These are phyloP conservation scores for Trichoderma sp. DNA, from an alignment of 2,329 filamentous ascomycete species.

Conservation along the genomic window DNA sequence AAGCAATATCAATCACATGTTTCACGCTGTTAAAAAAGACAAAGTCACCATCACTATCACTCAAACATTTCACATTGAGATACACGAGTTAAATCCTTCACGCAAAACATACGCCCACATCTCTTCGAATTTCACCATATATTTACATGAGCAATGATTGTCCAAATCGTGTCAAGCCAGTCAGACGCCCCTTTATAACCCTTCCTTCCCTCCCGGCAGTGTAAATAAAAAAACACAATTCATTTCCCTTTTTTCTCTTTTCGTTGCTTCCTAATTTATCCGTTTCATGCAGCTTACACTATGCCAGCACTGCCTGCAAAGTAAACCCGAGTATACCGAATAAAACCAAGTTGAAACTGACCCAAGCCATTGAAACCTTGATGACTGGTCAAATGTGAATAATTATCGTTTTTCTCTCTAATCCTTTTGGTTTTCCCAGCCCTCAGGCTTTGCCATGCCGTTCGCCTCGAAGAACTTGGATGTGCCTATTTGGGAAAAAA, in stretches of 20 bases:
- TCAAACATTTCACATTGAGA: not conserved
- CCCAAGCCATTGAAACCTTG: not conserved
- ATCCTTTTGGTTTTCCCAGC: conserved; percentile 74
- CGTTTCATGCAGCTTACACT: conserved; percentile 6
- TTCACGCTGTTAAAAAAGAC: not conserved
- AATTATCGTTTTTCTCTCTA: conserved; percentile 34
- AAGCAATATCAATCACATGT: not conserved
- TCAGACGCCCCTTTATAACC: conserved; percentile 28
- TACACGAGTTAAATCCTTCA: not conserved
- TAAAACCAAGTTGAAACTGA: not conserved
- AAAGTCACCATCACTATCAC: too few relatives aligned
- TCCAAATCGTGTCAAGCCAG: conserved; percentile 28
- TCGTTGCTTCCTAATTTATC: conserved; percentile 6
- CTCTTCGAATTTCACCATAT: conserved; percentile 20
- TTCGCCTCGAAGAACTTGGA: conserved; percentile 84
- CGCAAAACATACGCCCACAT: not conserved
- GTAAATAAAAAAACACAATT: not conserved
- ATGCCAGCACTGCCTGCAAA: not conserved
- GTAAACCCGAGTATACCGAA: conserved; percentile 8
- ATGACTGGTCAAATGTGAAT: not conserved
- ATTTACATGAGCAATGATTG: conserved; percentile 29
- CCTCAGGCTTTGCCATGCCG: conserved; percentile 78
- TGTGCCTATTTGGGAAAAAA: conserved; percentile 52
- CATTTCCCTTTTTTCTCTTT: conserved; percentile 15
- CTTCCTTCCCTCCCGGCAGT: conserved; percentile 8